These are phyloP conservation scores for Dalbergia cultrata DNA, from an alignment of 306 rosid genomes.

Conservation along the genomic window DNA sequence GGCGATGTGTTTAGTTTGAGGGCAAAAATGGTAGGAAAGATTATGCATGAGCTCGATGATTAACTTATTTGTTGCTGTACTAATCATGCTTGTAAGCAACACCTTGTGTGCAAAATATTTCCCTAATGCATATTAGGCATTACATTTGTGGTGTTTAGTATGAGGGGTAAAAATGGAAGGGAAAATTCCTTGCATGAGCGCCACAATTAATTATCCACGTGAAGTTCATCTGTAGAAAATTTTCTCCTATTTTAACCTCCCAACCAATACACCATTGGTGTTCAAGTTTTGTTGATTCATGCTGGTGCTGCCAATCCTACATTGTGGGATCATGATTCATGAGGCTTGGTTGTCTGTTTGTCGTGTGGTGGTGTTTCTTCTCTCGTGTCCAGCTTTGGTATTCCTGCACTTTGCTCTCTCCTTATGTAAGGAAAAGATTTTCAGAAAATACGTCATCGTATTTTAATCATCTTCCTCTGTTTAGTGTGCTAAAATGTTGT, in stretches of 20 bases:
- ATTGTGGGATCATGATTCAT: neutral
- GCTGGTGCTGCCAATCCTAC: neutral
- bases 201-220: too few relatives aligned
- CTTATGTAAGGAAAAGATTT: conserved; percentile 10
- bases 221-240: too few relatives aligned
- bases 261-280: too few relatives aligned
- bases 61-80: neutral
- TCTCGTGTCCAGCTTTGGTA: neutral
- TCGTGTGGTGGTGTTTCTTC: neutral
- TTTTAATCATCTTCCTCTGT: conserved; percentile 1
- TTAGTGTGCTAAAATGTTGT: conserved; percentile 14
- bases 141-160: neutral
- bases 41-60: too few relatives aligned
- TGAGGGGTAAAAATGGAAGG: too few relatives aligned
- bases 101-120: neutral
- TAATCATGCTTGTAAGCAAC: conserved; percentile 9
- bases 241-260: too few relatives aligned
- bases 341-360: neutral
- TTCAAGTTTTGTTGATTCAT: conserved; percentile 12
- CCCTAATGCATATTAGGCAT: neutral
- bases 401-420: conserved; percentile 10
- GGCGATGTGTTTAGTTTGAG: too few relatives aligned
- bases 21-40: too few relatives aligned
- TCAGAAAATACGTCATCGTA: neutral
- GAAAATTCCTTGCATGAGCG: too few relatives aligned